Evolutionary conservation across 2,329 filamentous ascomycete genomes (phyloP), one percentile per base, ranked within the genome.

Genomic region (Fusarium bactridioides): DNA sequence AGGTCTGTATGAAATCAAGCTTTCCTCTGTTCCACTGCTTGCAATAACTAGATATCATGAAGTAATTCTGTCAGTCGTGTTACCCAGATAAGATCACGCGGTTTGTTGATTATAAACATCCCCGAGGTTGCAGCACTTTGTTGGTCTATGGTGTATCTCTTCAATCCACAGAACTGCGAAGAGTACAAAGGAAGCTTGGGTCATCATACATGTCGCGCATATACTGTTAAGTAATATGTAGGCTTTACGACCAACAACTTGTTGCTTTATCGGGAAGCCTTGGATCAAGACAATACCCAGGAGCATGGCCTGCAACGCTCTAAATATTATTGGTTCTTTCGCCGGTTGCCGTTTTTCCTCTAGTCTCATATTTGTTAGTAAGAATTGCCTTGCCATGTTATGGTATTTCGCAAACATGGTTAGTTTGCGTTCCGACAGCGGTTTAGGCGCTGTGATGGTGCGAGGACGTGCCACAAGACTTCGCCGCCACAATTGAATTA

Each of bases 41-140:
- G 19, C 0, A 11, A 3, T 21, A 0, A 0, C 6, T 37, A 11
- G 3, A 3, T 9, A 10, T 21, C 16, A 25, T 12, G 31, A 25
- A 19, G 9, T 11, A 1, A 4, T 4, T 21, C 7, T 5, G 19
- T 3, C 10, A 18, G 5, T 18, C 0, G 13, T 27, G 50, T 27
- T 54, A n/a, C 33, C 3, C 8, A 5, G 9, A 9, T 12, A 1
- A 10, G 4, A n/a, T 54, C 23, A 40, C 19, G 8, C 10, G 4
- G n/a, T 4, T n/a, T 21, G 2, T 11, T 21, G 31, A 6, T 19
- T 3, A 2, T 51, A 0, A 33, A 6, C 19, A 19, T 7, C 3
- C 0, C 16, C 18, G 7, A 11, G 2, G 7, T 8, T 21, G 9
- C 2, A 25, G n/a, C 12, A 19, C 11, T 6, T 25, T 25, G 9